A percentile compares a stretch with the other conserved stretches of the same genome.
phyloP scores from a whole-genome alignment of 2,329 filamentous ascomycete species.

The Blastomyces silverae region DNA sequence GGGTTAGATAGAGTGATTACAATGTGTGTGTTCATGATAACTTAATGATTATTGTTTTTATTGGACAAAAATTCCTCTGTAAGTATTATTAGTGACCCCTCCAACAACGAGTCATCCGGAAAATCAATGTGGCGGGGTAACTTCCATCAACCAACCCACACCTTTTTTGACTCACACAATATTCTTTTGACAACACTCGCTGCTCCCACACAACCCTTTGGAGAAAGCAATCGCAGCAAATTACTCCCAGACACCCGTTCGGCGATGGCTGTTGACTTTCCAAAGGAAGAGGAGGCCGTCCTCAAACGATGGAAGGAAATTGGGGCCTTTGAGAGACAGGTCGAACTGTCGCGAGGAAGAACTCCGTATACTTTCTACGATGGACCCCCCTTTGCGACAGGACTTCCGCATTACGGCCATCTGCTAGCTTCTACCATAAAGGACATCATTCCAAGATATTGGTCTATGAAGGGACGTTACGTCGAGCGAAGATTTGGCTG shows the following conservation, averaged over 20 bases:
- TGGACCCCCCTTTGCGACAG: constrained; percentile 72
- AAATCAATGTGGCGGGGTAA: constrained; percentile 15
- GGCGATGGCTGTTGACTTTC: constrained; percentile 82
- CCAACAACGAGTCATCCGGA: constrained; percentile 4
- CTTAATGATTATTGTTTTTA: background rate
- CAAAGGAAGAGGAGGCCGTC: constrained; percentile 79
- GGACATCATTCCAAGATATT: constrained; percentile 92
- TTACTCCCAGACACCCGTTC: constrained; percentile 23
- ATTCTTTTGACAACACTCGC: constrained; percentile 11
- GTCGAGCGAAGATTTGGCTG: constrained; percentile 90
- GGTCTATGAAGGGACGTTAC: constrained; percentile 93
- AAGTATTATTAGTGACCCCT: background rate
- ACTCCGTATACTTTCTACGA: constrained; percentile 93
- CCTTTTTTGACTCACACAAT: constrained; percentile 17
- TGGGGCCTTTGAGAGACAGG: constrained; percentile 80
- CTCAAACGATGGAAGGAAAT: constrained; percentile 86
- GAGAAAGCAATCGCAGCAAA: constrained; percentile 8
- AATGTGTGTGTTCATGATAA: background rate
- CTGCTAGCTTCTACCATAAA: constrained; percentile 90
- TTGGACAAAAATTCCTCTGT: background rate
- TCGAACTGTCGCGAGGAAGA: constrained; percentile 75
- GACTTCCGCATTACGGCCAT: constrained; percentile 64
- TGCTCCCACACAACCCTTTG: constrained; percentile 17
- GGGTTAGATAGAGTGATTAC: constrained; percentile 2
- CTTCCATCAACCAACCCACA: background rate